Evolutionary conservation across 2,329 filamentous ascomycete genomes (phyloP).

Genomic region (Fusarium sarcochroum): DNA sequence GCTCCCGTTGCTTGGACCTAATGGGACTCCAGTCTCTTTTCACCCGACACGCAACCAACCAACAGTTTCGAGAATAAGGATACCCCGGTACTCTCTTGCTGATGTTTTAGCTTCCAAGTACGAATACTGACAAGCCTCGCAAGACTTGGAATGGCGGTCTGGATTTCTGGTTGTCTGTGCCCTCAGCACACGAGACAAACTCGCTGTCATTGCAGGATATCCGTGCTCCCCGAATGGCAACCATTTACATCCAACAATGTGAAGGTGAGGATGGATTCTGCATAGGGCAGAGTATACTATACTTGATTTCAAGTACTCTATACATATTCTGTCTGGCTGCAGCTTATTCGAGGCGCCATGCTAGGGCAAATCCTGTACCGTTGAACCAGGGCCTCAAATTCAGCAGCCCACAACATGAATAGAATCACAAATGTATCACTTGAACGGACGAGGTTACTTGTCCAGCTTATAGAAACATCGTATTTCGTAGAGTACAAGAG

Average conservation of each 20-base stretch:
- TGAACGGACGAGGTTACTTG: background rate
- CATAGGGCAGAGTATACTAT: background rate
- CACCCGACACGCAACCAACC: background rate
- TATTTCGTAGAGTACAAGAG: constrained; percentile 14
- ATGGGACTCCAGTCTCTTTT: background rate
- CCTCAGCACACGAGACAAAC: constrained; percentile 9
- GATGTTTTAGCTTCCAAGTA: background rate
- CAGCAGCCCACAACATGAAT: background rate
- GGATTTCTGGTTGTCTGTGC: constrained; percentile 8
- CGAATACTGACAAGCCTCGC: constrained; percentile 2
- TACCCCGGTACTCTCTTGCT: background rate
- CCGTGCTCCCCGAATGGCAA: constrained; percentile 11
- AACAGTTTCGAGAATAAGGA: background rate
- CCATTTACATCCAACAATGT: constrained; percentile 8
- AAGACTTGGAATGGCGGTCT: constrained; percentile 28
- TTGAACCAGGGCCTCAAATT: background rate
- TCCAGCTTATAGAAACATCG: background rate
- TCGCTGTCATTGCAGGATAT: constrained; percentile 3
- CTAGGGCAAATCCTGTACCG: background rate
- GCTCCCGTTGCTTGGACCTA: constrained; percentile 16
- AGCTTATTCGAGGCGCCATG: background rate
- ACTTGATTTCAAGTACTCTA: constrained; percentile 1
- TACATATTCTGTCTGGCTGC: background rate
- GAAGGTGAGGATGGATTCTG: background rate
- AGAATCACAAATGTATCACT: background rate